A percentile compares a stretch with the other conserved stretches of the same genome.
Conservation (phyloP, 2,329 filamentous ascomycete species). For the Aspergillus awamori region DNA sequence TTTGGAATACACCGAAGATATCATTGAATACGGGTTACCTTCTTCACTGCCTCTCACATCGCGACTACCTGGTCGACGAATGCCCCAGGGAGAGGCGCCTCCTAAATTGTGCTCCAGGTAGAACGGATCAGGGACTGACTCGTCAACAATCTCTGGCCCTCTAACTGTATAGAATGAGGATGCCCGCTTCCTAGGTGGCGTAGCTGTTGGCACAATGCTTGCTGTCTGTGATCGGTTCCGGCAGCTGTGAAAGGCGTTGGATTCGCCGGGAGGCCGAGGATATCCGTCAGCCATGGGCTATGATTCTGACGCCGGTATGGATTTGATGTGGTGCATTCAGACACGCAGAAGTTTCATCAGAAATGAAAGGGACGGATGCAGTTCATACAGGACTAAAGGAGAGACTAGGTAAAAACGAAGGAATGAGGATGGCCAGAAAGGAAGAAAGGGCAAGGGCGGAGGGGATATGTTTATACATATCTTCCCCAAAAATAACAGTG, state of each 20-base stretch:
- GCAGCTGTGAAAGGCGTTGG: conserved; percentile 35
- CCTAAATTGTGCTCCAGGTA: conserved; percentile 42
- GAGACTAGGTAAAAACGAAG: conserved; percentile 12
- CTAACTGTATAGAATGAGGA: conserved; percentile 36
- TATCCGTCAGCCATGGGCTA: conserved; percentile 45
- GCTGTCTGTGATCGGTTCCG: conserved; percentile 38
- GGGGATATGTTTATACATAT: conserved; percentile 41
- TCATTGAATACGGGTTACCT: conserved; percentile 35
- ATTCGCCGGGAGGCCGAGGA: conserved; percentile 36
- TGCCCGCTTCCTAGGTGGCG: conserved; percentile 32
- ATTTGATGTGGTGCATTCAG: conserved; percentile 11
- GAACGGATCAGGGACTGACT: conserved; percentile 43
- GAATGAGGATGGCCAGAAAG: conserved; percentile 11
- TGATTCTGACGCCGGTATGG: conserved; percentile 23
- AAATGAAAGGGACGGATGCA: conserved; percentile 14
- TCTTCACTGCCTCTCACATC: conserved; percentile 37
- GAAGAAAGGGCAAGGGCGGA: conserved; percentile 30
- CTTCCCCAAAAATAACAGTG: conserved; percentile 28
- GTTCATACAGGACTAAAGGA: conserved; percentile 15
- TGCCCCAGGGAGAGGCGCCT: conserved; percentile 30
- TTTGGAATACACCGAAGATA: conserved; percentile 31
- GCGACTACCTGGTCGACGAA: conserved; percentile 30
- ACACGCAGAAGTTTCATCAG: conserved; percentile 16
- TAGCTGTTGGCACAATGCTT: conserved; percentile 31
- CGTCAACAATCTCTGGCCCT: conserved; percentile 32